Base-by-base conservation (phyloP, 352 stramenopile genomes). In the Phytopythium montanum region DNA sequence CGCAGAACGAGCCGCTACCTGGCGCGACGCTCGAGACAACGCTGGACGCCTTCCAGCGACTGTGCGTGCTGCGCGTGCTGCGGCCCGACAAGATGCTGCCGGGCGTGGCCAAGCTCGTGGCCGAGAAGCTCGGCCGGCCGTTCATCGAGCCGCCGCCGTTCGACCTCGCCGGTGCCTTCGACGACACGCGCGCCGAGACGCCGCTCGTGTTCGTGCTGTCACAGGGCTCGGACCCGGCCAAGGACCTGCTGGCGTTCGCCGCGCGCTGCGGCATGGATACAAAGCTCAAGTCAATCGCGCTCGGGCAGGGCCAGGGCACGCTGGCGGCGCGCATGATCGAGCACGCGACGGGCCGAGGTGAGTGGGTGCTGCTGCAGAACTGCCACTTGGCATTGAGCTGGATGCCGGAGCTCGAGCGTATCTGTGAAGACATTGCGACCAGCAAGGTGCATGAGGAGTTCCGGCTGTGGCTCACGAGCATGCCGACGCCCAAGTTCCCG, bases 341-440 rank as follows among this genome's bases (percentile, higher is more conserved):
- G 50, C 79, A 82, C 59, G 92, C 84, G 7, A 86, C 82, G 10
- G 75, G 87, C 14, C 96, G 79, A 33, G 94, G 94, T 45, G 92
- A 98, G 73, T 98, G 94, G 94, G 94, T 98, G 13, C 56, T 98
- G 48, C 68, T 98, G 5, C 94, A 98, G 66, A 98, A 98, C 64
- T 98, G 94, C 60, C 94, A 98, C 68, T 72, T 98, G 38, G 94
- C 94, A 16, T 94, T 98, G 21, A 96, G 84, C 52, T 99, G 96
- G 96, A 96, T 99, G 88, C 74, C 86, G 2, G 88, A 97, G 55
- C 82, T 99, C 16, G 96, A 99, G 55, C 85, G 90, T 0, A 96
- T 99, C 34, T 97, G 94, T 55, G 95, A 99, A 36, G 87, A 95
- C 39, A 69, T 97, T 23, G 84, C 90, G 31, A 67, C 73, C 0